phyloP scores from a whole-genome alignment of 306 rosid genomes.

The Malus orientalis region DNA sequence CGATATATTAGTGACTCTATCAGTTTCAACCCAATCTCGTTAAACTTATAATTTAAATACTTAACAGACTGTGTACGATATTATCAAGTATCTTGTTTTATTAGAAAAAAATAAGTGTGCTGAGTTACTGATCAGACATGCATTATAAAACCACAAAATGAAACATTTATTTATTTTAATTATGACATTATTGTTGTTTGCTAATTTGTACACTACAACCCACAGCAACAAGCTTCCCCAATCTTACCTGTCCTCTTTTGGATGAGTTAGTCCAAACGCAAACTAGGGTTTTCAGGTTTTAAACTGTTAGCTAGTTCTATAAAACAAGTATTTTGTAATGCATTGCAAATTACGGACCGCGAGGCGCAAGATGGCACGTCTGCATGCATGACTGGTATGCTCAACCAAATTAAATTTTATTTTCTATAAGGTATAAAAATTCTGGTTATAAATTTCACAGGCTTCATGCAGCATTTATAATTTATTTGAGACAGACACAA shows the following conservation, averaged over 20 bases:
- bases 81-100: too few relatives aligned
- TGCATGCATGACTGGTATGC: neutral
- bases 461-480: neutral
- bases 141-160: too few relatives aligned
- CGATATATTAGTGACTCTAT: too few relatives aligned
- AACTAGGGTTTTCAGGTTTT: neutral
- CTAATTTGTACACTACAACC: neutral
- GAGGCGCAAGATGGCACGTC: neutral
- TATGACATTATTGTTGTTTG: neutral
- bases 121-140: neutral
- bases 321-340: neutral
- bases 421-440: neutral
- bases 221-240: neutral
- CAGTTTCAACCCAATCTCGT: too few relatives aligned
- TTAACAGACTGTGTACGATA: too few relatives aligned
- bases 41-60: too few relatives aligned
- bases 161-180: neutral
- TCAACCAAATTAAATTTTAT: neutral
- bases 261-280: too few relatives aligned
- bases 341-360: neutral
- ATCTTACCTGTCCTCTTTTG: neutral
- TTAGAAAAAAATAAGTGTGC: neutral
- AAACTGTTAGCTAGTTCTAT: neutral
- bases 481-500: neutral
- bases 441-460: neutral